Percentiles rank a stretch among this genome's conserved stretches.
These are phyloP conservation scores for Myriangium duriaei DNA, from an alignment of 2,329 filamentous ascomycete genomes.

Conservation along the genomic window DNA sequence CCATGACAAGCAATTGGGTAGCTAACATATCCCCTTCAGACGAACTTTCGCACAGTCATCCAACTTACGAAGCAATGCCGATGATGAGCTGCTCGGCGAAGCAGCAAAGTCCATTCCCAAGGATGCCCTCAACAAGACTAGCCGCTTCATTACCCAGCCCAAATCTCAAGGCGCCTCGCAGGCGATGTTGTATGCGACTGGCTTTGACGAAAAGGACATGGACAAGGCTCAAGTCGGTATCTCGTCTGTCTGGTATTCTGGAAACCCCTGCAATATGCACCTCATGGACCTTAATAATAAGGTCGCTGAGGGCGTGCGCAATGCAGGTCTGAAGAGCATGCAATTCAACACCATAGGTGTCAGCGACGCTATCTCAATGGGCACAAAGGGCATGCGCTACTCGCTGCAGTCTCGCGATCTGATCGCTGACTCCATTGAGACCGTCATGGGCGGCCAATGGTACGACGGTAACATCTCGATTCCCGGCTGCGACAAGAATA, in stretches of 20 bases:
- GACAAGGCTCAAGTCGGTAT: slow-evolving; percentile 96
- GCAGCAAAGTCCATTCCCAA: slow-evolving; percentile 7
- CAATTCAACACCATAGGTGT: slow-evolving; percentile 99
- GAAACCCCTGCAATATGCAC: slow-evolving; percentile 99
- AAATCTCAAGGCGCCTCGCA: slow-evolving; percentile 97
- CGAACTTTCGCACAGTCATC: slow-evolving; percentile 7
- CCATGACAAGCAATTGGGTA: not conserved
- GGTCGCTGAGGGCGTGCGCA: slow-evolving; percentile 58
- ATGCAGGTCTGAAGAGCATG: slow-evolving; percentile 73
- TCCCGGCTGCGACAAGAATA: slow-evolving; percentile 98
- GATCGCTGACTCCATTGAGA: slow-evolving; percentile 97
- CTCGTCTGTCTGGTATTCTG: slow-evolving; percentile 94
- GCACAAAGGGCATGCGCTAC: slow-evolving; percentile 92
- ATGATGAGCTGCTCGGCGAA: slow-evolving; percentile 10
- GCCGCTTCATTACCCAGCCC: slow-evolving; percentile 77
- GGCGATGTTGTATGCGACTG: slow-evolving; percentile 96
- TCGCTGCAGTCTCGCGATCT: slow-evolving; percentile 72
- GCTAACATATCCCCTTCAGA: not conserved
- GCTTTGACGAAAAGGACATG: slow-evolving; percentile 75
- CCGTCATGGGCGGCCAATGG: slow-evolving; percentile 97
- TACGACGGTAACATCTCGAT: slow-evolving; percentile 96
- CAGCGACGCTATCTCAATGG: slow-evolving; percentile 96
- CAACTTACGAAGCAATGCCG: slow-evolving; percentile 6
- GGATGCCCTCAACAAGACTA: slow-evolving; percentile 63
- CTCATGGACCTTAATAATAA: slow-evolving; percentile 75